Conservation (phyloP, 2,329 filamentous ascomycete genomes). For the Sarocladiaceae sp. region DNA sequence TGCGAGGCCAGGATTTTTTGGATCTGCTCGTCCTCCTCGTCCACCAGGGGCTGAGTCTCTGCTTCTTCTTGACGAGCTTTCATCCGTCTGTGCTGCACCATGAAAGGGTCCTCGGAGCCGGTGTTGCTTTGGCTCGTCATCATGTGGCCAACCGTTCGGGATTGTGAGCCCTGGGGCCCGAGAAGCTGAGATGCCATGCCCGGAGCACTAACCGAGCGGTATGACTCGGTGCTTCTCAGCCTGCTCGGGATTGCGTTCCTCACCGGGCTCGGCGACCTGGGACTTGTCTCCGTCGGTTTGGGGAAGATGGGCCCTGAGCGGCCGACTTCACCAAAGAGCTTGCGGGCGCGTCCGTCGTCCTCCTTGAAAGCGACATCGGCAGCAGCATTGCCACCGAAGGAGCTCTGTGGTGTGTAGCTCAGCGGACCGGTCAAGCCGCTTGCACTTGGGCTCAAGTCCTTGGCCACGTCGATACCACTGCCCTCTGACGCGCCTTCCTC, state of each 20-base stretch:
- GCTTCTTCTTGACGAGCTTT: slow-evolving; percentile 54
- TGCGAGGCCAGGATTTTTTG: slow-evolving; percentile 58
- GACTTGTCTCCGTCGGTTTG: slow-evolving; percentile 51
- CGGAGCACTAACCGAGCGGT: slow-evolving; percentile 57
- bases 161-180: slow-evolving; percentile 32
- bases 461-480: slow-evolving; percentile 61
- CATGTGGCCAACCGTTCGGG: slow-evolving; percentile 33
- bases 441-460: slow-evolving; percentile 54
- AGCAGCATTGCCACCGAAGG: slow-evolving; percentile 47
- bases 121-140: slow-evolving; percentile 29
- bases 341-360: slow-evolving; percentile 33
- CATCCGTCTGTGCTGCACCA: slow-evolving; percentile 46
- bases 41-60: slow-evolving; percentile 52
- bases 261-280: slow-evolving; percentile 70
- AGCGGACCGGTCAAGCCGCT: slow-evolving; percentile 26
- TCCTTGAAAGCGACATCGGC: slow-evolving; percentile 13
- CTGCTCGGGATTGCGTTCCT: slow-evolving; percentile 52
- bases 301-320: slow-evolving; percentile 50
- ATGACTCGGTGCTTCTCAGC: slow-evolving; percentile 42
- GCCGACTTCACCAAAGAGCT: slow-evolving; percentile 52
- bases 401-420: slow-evolving; percentile 53
- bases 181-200: slow-evolving; percentile 54
- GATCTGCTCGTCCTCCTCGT: slow-evolving; percentile 67
- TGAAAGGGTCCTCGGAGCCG: slow-evolving; percentile 40
- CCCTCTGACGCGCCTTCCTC: slow-evolving; percentile 51